These are phyloP conservation scores for Fomes fomentarius DNA, from an alignment of 1,284 basidiomycete genomes.

Conservation along the genomic window DNA sequence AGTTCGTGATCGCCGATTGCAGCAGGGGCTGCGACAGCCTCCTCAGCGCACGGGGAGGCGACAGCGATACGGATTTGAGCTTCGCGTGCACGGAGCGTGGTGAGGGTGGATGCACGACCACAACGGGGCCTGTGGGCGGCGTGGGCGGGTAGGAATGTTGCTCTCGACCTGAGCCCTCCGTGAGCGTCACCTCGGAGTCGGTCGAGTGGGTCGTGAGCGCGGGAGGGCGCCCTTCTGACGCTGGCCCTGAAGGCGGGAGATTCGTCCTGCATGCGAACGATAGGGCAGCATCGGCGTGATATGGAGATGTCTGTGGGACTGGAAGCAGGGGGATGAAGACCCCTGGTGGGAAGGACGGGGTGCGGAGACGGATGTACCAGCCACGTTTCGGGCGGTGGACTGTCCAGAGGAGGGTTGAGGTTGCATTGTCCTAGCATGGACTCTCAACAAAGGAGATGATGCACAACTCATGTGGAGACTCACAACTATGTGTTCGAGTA, in stretches of 20 bases:
- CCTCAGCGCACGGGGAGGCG: constrained; percentile 1
- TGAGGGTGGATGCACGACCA: constrained; percentile 47
- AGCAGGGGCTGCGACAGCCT: constrained; percentile 1
- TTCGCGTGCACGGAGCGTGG: constrained; percentile 44
- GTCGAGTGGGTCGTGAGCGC: constrained; percentile 27
- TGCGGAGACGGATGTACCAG: constrained; percentile 77
- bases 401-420: constrained; percentile 66
- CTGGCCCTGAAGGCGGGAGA: constrained; percentile 19
- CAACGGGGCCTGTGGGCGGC: constrained; percentile 38
- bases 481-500: constrained; percentile 73
- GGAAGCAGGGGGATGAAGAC: constrained; percentile 68
- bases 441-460: background rate
- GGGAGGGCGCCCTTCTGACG: constrained; percentile 1
- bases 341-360: constrained; percentile 66
- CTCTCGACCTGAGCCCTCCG: constrained; percentile 28
- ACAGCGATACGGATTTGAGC: constrained; percentile 36
- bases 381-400: constrained; percentile 76
- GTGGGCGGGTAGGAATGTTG: constrained; percentile 72
- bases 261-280: constrained; percentile 66
- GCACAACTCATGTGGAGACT: constrained; percentile 27
- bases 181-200: constrained; percentile 37
- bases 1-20: constrained; percentile 44
- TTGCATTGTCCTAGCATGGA: constrained; percentile 59
- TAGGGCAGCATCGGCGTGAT: constrained; percentile 63
- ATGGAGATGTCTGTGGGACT: constrained; percentile 53